Percentiles rank a stretch among this genome's conserved stretches.
These are phyloP conservation scores for Coriaria nepalensis DNA, from an alignment of 306 rosid genomes.

Conservation along the genomic window DNA sequence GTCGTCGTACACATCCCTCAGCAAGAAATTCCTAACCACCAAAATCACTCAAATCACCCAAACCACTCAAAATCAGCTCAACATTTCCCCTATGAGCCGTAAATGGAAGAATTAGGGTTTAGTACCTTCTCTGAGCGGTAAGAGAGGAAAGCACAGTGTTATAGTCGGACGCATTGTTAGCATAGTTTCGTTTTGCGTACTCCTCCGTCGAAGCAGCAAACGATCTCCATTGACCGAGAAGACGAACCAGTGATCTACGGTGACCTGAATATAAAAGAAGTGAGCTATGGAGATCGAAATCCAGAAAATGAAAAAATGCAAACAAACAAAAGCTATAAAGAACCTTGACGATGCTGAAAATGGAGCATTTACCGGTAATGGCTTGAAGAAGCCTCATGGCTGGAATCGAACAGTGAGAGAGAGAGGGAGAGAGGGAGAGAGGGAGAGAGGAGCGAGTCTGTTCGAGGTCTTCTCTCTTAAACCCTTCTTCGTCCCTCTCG, in stretches of 20 bases:
- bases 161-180: constrained; percentile 65
- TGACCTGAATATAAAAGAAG: constrained; percentile 23
- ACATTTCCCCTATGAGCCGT: neutral
- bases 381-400: constrained; percentile 56
- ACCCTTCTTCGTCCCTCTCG: constrained; percentile 13
- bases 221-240: constrained; percentile 37
- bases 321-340: too few relatives aligned
- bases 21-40: constrained; percentile 36
- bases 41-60: constrained; percentile 7
- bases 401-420: constrained; percentile 3
- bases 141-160: constrained; percentile 60
- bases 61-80: neutral
- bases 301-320: too few relatives aligned
- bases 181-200: constrained; percentile 58
- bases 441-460: constrained; percentile 3
- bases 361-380: constrained; percentile 22
- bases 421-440: constrained; percentile 4
- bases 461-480: constrained; percentile 6
- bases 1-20: constrained; percentile 76
- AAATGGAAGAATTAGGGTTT: neutral
- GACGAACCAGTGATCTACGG: constrained; percentile 29
- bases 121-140: constrained; percentile 49
- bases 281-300: neutral
- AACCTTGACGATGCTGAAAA: too few relatives aligned
- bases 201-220: constrained; percentile 42